A percentile compares a stretch with the other conserved stretches of the same genome.
phyloP scores from a whole-genome alignment of 148 eudicot species.

The Suaeda aralocaspica region DNA sequence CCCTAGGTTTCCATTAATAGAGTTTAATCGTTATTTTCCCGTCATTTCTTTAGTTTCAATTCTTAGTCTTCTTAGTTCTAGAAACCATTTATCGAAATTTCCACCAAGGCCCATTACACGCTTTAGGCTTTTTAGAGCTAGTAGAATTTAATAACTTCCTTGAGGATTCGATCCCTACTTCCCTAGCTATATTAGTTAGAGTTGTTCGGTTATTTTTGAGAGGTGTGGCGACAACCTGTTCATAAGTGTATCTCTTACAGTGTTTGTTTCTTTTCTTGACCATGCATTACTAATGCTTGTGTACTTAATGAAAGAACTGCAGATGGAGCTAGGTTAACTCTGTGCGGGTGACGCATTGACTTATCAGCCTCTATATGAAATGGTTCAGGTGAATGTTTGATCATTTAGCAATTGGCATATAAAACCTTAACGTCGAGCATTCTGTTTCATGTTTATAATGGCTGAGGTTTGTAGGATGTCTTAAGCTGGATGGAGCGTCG shows the following conservation, averaged over 20 bases:
- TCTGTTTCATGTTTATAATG: not conserved
- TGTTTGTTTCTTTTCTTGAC: not conserved
- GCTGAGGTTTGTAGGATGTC: slow-evolving; percentile 44
- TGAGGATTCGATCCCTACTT: too few relatives aligned
- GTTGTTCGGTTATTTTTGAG: too few relatives aligned
- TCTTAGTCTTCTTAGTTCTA: too few relatives aligned
- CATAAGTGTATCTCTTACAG: slow-evolving; percentile 43
- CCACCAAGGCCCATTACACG: too few relatives aligned
- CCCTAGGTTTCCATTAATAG: too few relatives aligned
- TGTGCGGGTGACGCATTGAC: slow-evolving; percentile 33
- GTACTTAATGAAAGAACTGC: slow-evolving; percentile 54
- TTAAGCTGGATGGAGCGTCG: slow-evolving; percentile 69
- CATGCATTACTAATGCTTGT: slow-evolving; percentile 27
- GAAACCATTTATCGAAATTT: too few relatives aligned
- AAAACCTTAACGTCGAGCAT: not conserved
- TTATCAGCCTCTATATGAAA: slow-evolving; percentile 81
- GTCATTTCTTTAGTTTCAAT: too few relatives aligned
- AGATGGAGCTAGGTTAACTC: slow-evolving; percentile 71
- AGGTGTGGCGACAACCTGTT: too few relatives aligned
- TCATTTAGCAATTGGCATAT: not conserved
- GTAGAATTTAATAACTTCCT: too few relatives aligned
- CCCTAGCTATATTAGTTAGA: too few relatives aligned
- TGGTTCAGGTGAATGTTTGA: slow-evolving; percentile 57
- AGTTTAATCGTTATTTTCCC: too few relatives aligned
- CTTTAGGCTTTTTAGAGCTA: too few relatives aligned